A percentile compares a stretch with the other conserved stretches of the same genome.
Conservation (phyloP, 1,284 basidiomycete species). For the Thecaphora thlaspeos region DNA sequence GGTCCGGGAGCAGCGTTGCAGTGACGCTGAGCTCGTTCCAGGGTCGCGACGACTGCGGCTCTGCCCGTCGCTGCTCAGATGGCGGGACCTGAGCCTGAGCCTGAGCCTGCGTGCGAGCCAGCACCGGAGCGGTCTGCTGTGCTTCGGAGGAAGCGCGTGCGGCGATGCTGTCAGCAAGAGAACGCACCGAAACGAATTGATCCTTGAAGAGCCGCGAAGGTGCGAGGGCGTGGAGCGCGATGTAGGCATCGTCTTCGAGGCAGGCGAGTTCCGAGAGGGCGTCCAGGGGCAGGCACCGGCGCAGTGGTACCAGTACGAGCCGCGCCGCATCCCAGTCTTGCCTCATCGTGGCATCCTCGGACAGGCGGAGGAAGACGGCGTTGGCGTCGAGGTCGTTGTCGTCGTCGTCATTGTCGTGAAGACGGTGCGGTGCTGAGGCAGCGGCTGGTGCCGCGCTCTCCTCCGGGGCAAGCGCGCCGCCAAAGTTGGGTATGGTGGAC, state of each 20-base stretch:
- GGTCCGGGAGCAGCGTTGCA: conserved; percentile 13
- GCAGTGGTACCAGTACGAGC: conserved; percentile 12
- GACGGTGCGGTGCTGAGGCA: too few relatives aligned
- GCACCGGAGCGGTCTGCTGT: too few relatives aligned
- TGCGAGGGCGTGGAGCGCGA: conserved; percentile 22
- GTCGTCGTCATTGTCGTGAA: conserved; percentile 19
- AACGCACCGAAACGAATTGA: conserved; percentile 25
- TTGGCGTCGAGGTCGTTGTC: conserved; percentile 25
- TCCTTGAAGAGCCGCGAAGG: conserved; percentile 26
- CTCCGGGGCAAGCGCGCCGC: too few relatives aligned
- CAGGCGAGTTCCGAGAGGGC: neutral
- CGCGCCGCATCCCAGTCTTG: conserved; percentile 17
- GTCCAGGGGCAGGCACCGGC: conserved; percentile 7
- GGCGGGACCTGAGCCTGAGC: too few relatives aligned
- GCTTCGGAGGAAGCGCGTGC: too few relatives aligned
- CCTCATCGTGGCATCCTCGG: conserved; percentile 6
- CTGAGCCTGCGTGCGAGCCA: too few relatives aligned
- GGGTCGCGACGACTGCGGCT: conserved; percentile 1
- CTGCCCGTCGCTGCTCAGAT: neutral
- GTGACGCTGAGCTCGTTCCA: conserved; percentile 16
- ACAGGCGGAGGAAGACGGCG: conserved; percentile 14
- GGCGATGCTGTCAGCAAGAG: conserved; percentile 1
- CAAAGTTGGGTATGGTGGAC: too few relatives aligned
- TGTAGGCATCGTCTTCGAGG: conserved; percentile 8
- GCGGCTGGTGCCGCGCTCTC: too few relatives aligned